Percentiles rank a stretch among this genome's conserved stretches.
Conservation (phyloP, 2,329 filamentous ascomycete genomes). For the Mycosphaerella arachidis region DNA sequence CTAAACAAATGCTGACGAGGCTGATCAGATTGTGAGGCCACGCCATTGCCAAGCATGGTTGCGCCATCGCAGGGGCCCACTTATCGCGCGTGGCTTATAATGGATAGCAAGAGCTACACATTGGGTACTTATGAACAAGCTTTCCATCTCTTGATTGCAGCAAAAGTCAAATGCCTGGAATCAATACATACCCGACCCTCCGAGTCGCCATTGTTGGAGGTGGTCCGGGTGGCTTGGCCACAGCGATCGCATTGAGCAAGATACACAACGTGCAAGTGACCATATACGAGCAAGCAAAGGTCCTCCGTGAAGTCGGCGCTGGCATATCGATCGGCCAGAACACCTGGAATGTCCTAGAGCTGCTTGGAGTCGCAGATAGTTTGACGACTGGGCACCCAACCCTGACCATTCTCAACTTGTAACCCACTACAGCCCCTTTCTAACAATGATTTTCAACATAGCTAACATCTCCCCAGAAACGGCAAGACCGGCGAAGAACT, state of each 20-base stretch:
- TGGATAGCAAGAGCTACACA: neutral
- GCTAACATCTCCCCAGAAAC: neutral
- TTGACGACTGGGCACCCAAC: slow-evolving; percentile 27
- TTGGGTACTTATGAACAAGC: neutral
- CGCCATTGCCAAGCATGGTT: neutral
- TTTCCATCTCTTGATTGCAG: neutral
- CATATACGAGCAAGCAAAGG: slow-evolving; percentile 44
- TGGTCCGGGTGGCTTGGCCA: slow-evolving; percentile 33
- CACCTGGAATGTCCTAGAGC: slow-evolving; percentile 46
- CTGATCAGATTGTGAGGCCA: neutral
- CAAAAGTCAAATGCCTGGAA: neutral
- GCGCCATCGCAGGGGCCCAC: neutral
- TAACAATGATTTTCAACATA: neutral
- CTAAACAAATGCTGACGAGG: neutral
- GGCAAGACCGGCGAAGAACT: slow-evolving; percentile 17
- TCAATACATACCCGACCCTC: neutral
- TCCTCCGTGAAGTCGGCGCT: slow-evolving; percentile 46
- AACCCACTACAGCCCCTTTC: neutral
- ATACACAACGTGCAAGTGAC: slow-evolving; percentile 41
- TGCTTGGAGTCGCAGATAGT: slow-evolving; percentile 41
- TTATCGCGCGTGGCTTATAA: neutral
- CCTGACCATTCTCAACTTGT: slow-evolving; percentile 14
- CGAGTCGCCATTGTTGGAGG: slow-evolving; percentile 1
- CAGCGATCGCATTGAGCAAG: slow-evolving; percentile 43
- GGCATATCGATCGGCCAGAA: slow-evolving; percentile 47